phyloP scores from a whole-genome alignment of 768 basidiomycete genomes.

The Termitomyces titanicus region DNA sequence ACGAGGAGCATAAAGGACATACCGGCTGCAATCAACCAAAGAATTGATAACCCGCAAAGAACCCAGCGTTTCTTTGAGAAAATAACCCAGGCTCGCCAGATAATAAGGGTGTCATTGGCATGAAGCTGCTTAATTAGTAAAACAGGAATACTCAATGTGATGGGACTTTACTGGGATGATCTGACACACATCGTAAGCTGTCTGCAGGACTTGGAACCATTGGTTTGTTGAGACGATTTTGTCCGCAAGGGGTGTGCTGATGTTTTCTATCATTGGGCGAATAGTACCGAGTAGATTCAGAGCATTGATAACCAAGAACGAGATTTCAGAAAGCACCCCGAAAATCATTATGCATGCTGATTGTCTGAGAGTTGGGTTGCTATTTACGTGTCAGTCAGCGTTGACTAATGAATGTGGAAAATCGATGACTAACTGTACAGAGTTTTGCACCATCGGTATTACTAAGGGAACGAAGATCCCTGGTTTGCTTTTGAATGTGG shows the following conservation, averaged over 20 bases:
- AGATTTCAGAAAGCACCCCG: not conserved
- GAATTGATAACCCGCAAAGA: not conserved
- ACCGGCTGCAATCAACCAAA: not conserved
- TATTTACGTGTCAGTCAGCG: not conserved
- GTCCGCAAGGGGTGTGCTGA: too few relatives aligned
- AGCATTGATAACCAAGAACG: not conserved
- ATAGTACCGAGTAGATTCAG: too few relatives aligned
- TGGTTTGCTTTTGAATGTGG: not conserved
- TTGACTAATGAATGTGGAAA: not conserved
- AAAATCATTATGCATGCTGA: not conserved
- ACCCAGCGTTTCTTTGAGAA: not conserved
- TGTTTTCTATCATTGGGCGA: too few relatives aligned
- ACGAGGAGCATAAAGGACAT: not conserved
- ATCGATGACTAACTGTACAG: not conserved
- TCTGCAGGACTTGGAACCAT: too few relatives aligned
- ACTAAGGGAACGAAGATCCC: not conserved
- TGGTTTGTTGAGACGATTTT: too few relatives aligned
- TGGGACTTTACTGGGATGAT: too few relatives aligned
- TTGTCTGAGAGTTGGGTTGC: too few relatives aligned
- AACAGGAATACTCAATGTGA: too few relatives aligned
- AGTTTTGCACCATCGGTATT: not conserved
- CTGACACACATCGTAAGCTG: too few relatives aligned
- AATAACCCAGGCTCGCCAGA: not conserved
- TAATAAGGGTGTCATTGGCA: not conserved
- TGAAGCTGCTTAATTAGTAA: too few relatives aligned